Evolutionary conservation across 1,139 yeast species (phyloP).

Genomic region (Debaryomyces sp.): DNA sequence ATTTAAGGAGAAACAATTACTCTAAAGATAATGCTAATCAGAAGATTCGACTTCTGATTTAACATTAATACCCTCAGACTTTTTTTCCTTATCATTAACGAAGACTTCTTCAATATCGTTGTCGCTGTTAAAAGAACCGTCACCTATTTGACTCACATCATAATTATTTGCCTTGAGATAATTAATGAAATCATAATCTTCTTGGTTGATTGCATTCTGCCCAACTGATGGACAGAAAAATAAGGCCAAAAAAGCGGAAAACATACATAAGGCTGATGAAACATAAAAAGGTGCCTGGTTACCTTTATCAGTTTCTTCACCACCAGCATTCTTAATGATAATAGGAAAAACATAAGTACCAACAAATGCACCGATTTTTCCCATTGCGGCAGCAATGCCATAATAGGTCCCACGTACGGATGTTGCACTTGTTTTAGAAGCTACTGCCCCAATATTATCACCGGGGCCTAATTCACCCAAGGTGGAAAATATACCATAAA

Average conservation of each 20-base stretch:
- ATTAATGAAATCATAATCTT: slow-evolving; percentile 69
- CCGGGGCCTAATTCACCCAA: slow-evolving; percentile 98
- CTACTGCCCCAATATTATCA: slow-evolving; percentile 84
- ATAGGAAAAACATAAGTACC: slow-evolving; percentile 89
- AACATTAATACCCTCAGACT: not conserved
- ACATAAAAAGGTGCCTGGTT: slow-evolving; percentile 81
- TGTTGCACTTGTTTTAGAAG: slow-evolving; percentile 85
- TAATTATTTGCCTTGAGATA: slow-evolving; percentile 64
- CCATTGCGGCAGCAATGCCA: slow-evolving; percentile 88
- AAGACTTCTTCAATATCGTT: slow-evolving; percentile 14
- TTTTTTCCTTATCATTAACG: not conserved
- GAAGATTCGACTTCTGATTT: not conserved
- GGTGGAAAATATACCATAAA: slow-evolving; percentile 82
- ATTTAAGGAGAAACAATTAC: not conserved
- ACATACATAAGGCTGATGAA: slow-evolving; percentile 72
- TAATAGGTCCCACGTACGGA: slow-evolving; percentile 90
- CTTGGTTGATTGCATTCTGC: slow-evolving; percentile 79
- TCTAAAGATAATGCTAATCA: not conserved
- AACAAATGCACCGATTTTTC: slow-evolving; percentile 90
- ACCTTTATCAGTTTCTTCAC: slow-evolving; percentile 41
- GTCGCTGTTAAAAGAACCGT: slow-evolving; percentile 21
- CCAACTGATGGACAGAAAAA: slow-evolving; percentile 80
- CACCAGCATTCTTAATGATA: slow-evolving; percentile 51
- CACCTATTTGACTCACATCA: slow-evolving; percentile 56
- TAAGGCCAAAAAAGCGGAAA: slow-evolving; percentile 69